Evolutionary conservation across 192 early-diverging fungal genomes (phyloP).

Genomic region (Pilaira anomala): DNA sequence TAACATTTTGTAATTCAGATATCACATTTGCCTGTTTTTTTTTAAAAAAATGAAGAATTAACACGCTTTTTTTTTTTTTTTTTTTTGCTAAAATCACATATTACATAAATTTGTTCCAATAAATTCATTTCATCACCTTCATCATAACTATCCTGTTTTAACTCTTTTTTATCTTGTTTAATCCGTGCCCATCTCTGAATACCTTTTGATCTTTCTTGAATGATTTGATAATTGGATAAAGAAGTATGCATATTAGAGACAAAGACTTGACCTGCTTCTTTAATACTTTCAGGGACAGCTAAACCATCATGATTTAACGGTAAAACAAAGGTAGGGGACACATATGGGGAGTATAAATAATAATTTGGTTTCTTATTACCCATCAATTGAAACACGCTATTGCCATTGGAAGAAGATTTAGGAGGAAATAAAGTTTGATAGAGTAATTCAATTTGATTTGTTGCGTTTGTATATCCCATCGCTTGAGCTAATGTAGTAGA

Average conservation of each 20-base stretch:
- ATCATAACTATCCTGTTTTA: background rate
- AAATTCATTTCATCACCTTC: background rate
- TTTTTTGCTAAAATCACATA: no score
- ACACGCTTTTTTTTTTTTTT: no score
- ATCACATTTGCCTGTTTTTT: conserved; percentile 35
- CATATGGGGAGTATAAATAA: background rate
- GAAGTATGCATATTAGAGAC: conserved; percentile 46
- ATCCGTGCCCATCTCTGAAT: conserved; percentile 14
- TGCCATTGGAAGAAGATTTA: conserved; percentile 1
- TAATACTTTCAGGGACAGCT: conserved; percentile 42
- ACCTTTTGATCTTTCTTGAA: conserved; percentile 40
- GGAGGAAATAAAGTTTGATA: conserved; percentile 27
- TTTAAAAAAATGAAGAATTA: no score
- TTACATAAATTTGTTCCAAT: conserved; percentile 16
- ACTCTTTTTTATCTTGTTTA: conserved; percentile 1
- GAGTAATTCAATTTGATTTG: conserved; percentile 3
- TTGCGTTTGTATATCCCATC: conserved; percentile 21
- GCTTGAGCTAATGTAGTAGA: conserved; percentile 1
- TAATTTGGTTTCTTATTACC: background rate
- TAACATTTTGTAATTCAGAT: conserved; percentile 51
- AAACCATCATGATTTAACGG: conserved; percentile 39
- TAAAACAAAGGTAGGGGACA: conserved; percentile 31
- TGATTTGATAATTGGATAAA: conserved; percentile 42
- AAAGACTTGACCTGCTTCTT: conserved; percentile 49
- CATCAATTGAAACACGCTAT: no score